These are phyloP conservation scores for Penicillium daleae DNA, from an alignment of 495 filamentous ascomycete genomes.

Conservation along the genomic window DNA sequence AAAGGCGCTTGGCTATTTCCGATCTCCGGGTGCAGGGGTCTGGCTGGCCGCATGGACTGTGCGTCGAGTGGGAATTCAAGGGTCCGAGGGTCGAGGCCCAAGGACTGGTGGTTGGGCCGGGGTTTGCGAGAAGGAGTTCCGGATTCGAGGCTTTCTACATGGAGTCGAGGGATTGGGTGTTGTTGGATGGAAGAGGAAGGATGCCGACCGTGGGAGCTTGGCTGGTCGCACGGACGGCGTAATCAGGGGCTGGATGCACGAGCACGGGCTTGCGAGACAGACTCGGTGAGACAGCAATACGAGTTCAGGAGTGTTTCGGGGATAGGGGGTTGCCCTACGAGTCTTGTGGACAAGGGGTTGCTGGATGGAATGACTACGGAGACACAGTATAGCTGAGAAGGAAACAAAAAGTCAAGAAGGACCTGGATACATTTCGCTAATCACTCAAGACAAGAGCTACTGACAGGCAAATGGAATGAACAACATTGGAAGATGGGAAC, in stretches of 20 bases:
- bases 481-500: conserved; percentile 10
- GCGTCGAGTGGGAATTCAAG: background rate
- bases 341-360: background rate
- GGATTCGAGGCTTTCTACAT: background rate
- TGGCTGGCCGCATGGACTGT: background rate
- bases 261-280: background rate
- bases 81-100: background rate
- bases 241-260: background rate
- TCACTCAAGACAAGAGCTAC: background rate
- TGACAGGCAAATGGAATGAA: conserved; percentile 4
- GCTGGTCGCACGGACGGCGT: background rate
- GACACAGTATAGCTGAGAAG: background rate
- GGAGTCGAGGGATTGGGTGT: background rate
- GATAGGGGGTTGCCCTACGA: background rate
- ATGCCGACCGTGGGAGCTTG: background rate
- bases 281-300: background rate
- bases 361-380: background rate
- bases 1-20: background rate
- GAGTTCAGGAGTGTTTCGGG: background rate
- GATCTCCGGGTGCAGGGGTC: background rate
- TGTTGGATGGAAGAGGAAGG: background rate
- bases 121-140: background rate
- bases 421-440: conserved; percentile 13
- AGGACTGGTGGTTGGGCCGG: background rate
- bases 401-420: background rate